A percentile compares a stretch with the other conserved stretches of the same genome.
These are phyloP conservation scores for Penicillium mononematosum DNA, from an alignment of 495 filamentous ascomycete species.

Conservation along the genomic window DNA sequence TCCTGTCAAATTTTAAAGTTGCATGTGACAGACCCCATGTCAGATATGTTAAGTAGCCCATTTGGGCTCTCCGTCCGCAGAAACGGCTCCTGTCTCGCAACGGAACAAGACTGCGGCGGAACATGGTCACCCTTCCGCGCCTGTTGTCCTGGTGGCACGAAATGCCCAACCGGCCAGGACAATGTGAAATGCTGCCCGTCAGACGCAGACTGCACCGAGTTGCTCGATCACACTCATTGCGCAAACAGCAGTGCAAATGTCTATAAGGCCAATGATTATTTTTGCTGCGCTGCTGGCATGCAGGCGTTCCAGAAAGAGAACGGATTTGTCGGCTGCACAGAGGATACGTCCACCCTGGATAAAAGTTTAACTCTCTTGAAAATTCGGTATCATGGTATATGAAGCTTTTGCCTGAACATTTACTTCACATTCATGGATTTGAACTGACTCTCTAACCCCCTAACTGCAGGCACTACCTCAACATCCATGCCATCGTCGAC, in stretches of 20 bases:
- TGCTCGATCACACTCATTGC: conserved; percentile 6
- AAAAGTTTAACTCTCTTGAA: background rate
- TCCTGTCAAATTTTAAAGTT: too few species aligned
- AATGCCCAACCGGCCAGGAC: conserved; percentile 1
- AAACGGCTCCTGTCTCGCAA: conserved; percentile 9
- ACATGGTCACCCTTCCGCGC: conserved; percentile 8
- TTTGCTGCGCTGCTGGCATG: conserved; percentile 3
- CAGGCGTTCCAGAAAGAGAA: conserved; percentile 1
- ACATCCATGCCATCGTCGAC: background rate
- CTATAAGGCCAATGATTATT: conserved; percentile 5
- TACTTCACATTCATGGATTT: background rate
- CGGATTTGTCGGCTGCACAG: conserved; percentile 5
- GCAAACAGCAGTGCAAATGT: conserved; percentile 13
- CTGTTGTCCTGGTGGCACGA: conserved; percentile 8
- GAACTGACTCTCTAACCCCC: background rate
- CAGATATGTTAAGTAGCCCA: conserved; percentile 6
- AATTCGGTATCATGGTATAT: conserved; percentile 6
- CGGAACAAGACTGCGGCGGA: conserved; percentile 2
- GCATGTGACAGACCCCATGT: conserved; percentile 6
- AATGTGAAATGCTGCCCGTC: conserved; percentile 11
- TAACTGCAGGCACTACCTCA: background rate
- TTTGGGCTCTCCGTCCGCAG: conserved; percentile 9
- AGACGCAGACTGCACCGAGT: conserved; percentile 5
- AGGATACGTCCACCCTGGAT: conserved; percentile 1
- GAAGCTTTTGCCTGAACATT: too few species aligned